Evolutionary conservation across 345 rosid species (phyloP), one percentile per base, ranked within the genome.

Genomic region (Lepidium sativum): DNA sequence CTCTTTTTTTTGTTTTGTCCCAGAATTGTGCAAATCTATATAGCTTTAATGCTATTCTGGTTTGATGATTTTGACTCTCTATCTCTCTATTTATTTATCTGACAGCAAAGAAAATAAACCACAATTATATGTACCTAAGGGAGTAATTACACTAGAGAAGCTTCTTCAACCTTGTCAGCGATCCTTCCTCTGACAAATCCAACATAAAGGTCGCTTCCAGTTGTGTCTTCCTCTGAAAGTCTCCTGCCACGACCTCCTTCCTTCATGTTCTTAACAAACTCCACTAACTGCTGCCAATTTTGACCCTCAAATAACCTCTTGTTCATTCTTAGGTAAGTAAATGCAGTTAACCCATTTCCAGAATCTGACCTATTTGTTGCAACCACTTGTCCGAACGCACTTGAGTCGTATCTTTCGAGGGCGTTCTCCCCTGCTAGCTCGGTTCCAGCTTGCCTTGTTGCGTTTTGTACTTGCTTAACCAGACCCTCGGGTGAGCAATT

Each of bases 401-500:
- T 76, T 0, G 82, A 77, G 72, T 94, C 99, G 35, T 84, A 90
- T 75, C 97, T 81, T 74, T 94, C 96, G 8, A 89, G 67, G 33
- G 97, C 99, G 49, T 94, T 90, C 72, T 90, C 99, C 38, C 97
- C 95, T 4, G 99, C 99, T 33, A 89, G 87, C 29, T 83, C 85
- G 5, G 75, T 78, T 70, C 84, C 82, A 2, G 85, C 84, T 10
- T 72, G 64, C 69, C 34, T 79, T 12, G 95, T 82, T 10, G 86
- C 96, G 69, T 69, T 82, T 81, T 90, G 87, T 50, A 87, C 92
- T 78, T 94, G 99, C 78, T 47, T 68, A 6, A 94, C 97, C 59
- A 90, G 78, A 41, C 96, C 96, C 83, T 89, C 89, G 0, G 99
- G 96, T 0, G 99, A 94, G 77, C 97, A 87, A 48, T 84, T 82